Evolutionary conservation across 202 grass and related monocot genomes (phyloP), one percentile per base, ranked within the genome.

Genomic region (Zoysia matrella): DNA sequence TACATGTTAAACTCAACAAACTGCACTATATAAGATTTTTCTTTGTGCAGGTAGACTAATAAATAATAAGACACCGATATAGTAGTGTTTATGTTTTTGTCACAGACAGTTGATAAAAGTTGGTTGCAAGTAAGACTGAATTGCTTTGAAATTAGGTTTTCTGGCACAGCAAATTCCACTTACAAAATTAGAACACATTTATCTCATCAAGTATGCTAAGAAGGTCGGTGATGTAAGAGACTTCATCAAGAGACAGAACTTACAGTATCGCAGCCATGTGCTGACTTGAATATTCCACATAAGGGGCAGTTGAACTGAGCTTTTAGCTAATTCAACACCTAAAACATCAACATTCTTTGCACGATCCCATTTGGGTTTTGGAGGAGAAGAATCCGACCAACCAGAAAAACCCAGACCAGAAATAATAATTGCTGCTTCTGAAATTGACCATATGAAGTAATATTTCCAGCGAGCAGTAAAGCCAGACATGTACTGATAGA

Each of bases 251-350:
- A 80, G 60, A 67, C 2, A 67, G 72, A 87, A 93, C 96, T 99
- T 88, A 99, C 91, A 99, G 74, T 99, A 74, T 71, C 89, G 74
- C 45, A 99, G 74, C 95, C 93, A 99, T 73, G 93, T 92, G 88
- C 93, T 94, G 68, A 96, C 96, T 99, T 99, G 96, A 87, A 99
- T 99, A 85, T 99, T 99, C 93, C 96, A 99, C 62, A 94, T 70
- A 73, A 96, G 87, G 47, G 96, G 96, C 78, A 99, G 74, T 67
- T 99, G 96, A 61, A 93, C 93, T 68, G 96, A 69, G 73, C 96
- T 99, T 72, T 72, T 73, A 64, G 96, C 87, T 83, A 99, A 80
- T 82, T 96, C 93, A 4, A 99, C 96, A 18, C 96, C 91, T 79
- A 95, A 87, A 82, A 99, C 72, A 92, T 96, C 96, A 84, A 99